Evolutionary conservation across 768 basidiomycete species (phyloP).

Genomic region (Boletus rufocinnamomeus): DNA sequence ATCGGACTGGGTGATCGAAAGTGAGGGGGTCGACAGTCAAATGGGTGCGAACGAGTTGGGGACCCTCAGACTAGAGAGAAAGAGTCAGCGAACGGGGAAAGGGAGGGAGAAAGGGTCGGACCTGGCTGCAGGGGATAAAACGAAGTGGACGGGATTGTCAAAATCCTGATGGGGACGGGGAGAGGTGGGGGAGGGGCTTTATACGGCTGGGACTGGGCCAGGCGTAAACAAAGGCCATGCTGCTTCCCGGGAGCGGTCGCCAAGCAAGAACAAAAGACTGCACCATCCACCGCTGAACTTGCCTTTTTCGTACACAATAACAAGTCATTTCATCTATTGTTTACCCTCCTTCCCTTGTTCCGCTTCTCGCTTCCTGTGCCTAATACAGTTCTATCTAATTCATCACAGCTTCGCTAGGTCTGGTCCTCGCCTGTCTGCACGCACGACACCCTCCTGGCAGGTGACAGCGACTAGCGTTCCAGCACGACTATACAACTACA

Average conservation of each 20-base stretch:
- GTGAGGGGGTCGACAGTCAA: background rate
- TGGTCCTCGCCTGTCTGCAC: conserved; percentile 54
- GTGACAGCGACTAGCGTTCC: conserved; percentile 74
- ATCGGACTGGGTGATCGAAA: conserved; percentile 29
- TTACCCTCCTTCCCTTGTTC: conserved; percentile 18
- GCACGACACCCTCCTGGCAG: conserved; percentile 78
- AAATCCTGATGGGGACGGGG: conserved; percentile 32
- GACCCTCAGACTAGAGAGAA: conserved; percentile 30
- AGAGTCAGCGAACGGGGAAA: conserved; percentile 13
- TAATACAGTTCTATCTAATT: conserved; percentile 14
- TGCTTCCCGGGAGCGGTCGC: conserved; percentile 25
- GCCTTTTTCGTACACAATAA: conserved; percentile 37
- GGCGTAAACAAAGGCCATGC: conserved; percentile 14
- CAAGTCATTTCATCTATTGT: conserved; percentile 24
- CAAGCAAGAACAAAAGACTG: conserved; percentile 37
- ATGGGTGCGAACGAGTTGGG: conserved; percentile 8
- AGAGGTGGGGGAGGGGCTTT: conserved; percentile 19
- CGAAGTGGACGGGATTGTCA: conserved; percentile 35
- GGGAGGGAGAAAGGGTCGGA: conserved; percentile 8
- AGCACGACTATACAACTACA: conserved; percentile 65
- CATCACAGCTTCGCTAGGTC: conserved; percentile 28
- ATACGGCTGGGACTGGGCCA: conserved; percentile 22
- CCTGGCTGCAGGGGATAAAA: conserved; percentile 32
- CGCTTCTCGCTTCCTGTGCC: conserved; percentile 18
- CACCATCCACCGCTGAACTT: conserved; percentile 10